Evolutionary conservation across 768 basidiomycete species (phyloP).

Genomic region (Lentinula sp.): DNA sequence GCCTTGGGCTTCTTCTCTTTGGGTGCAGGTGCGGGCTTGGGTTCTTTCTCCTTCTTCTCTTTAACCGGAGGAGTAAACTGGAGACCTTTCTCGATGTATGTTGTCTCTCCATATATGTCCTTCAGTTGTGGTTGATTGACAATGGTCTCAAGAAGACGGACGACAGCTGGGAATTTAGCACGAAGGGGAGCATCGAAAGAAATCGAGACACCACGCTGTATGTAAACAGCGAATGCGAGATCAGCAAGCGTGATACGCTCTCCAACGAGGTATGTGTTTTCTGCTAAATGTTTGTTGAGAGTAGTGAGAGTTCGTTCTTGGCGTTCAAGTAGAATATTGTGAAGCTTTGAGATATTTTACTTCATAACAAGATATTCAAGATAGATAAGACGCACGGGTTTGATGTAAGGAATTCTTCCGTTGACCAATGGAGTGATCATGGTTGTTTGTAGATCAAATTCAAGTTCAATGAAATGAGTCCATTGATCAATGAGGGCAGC

Average conservation of each 20-base stretch:
- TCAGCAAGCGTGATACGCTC: slow-evolving; percentile 96
- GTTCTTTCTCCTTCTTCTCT: slow-evolving; percentile 59
- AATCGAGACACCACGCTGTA: slow-evolving; percentile 46
- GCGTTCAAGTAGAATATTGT: slow-evolving; percentile 47
- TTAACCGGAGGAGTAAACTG: slow-evolving; percentile 74
- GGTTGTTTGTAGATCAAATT: slow-evolving; percentile 38
- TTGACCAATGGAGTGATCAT: slow-evolving; percentile 36
- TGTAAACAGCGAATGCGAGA: slow-evolving; percentile 54
- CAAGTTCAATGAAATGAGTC: slow-evolving; percentile 66
- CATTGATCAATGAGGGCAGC: slow-evolving; percentile 82
- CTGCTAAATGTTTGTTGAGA: slow-evolving; percentile 67
- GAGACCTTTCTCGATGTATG: slow-evolving; percentile 62
- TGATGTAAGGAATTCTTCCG: slow-evolving; percentile 69
- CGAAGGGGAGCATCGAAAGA: slow-evolving; percentile 65
- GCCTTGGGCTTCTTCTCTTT: slow-evolving; percentile 49
- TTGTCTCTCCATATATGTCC: slow-evolving; percentile 53
- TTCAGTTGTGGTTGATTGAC: slow-evolving; percentile 77
- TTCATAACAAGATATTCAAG: neutral
- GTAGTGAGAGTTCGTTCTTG: slow-evolving; percentile 53
- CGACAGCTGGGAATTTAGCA: slow-evolving; percentile 62
- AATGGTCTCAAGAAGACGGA: slow-evolving; percentile 86
- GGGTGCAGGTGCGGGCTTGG: slow-evolving; percentile 33
- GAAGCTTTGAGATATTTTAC: slow-evolving; percentile 35
- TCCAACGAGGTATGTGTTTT: slow-evolving; percentile 85
- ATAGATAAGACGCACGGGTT: slow-evolving; percentile 49